Conservation (phyloP, 2,329 filamentous ascomycete species). For the Fonsecaea pedrosoi region DNA sequence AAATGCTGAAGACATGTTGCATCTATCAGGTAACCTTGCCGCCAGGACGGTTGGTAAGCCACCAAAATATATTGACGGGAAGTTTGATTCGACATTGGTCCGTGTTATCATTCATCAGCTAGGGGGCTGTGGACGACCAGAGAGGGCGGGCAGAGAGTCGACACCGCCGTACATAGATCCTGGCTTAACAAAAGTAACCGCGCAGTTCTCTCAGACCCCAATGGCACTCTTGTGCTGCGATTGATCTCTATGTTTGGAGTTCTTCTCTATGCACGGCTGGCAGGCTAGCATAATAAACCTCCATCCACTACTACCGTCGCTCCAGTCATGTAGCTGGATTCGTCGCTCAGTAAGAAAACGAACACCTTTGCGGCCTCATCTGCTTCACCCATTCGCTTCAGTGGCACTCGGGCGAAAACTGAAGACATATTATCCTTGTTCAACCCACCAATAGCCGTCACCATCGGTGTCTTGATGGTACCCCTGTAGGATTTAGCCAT, state of each 20-base stretch:
- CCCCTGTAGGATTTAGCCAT: not conserved
- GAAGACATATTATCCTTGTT: slow-evolving; percentile 13
- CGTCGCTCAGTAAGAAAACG: slow-evolving; percentile 21
- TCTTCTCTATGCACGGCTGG: too few relatives aligned
- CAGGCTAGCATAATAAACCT: slow-evolving; percentile 15
- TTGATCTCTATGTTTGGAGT: too few relatives aligned
- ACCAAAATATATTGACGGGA: not conserved
- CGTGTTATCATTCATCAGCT: not conserved
- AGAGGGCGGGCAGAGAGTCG: not conserved
- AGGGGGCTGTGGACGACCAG: not conserved
- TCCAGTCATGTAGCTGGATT: slow-evolving; percentile 21
- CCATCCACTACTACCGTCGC: slow-evolving; percentile 13
- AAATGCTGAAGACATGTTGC: not conserved
- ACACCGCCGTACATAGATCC: not conserved
- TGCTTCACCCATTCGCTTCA: slow-evolving; percentile 16
- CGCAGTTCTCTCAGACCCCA: not conserved
- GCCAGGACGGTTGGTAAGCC: not conserved
- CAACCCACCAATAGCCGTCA: slow-evolving; percentile 1
- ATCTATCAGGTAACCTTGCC: not conserved
- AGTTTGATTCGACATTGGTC: not conserved
- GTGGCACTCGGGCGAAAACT: slow-evolving; percentile 12
- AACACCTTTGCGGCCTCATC: slow-evolving; percentile 18
- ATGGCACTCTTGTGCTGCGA: not conserved
- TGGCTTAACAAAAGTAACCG: not conserved
- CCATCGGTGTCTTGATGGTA: slow-evolving; percentile 19